Conservation (phyloP, 352 stramenopile genomes). For the Pythium plurisporium region DNA sequence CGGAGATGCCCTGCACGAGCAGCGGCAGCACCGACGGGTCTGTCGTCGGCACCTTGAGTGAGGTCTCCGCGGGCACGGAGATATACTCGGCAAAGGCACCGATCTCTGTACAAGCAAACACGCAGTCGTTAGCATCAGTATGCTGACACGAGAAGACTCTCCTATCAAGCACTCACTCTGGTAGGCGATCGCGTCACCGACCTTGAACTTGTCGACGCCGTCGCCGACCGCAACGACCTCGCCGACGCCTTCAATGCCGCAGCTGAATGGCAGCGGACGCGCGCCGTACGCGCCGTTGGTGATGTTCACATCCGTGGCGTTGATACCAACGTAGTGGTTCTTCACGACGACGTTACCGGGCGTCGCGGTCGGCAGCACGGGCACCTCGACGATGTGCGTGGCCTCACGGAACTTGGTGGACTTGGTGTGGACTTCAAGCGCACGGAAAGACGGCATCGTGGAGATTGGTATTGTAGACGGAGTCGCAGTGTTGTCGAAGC, state of each 20-base stretch:
- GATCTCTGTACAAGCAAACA: conserved; percentile 3
- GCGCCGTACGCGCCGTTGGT: conserved; percentile 17
- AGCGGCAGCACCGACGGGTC: conserved; percentile 26
- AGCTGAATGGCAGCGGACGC: conserved; percentile 18
- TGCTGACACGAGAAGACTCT: too few relatives aligned
- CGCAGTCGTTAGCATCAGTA: too few relatives aligned
- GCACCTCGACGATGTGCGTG: conserved; percentile 23
- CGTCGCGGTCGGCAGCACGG: conserved; percentile 8
- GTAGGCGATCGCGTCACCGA: conserved; percentile 32
- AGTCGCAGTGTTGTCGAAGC: too few relatives aligned
- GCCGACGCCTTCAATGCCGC: conserved; percentile 24
- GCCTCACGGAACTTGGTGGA: conserved; percentile 31
- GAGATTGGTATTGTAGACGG: too few relatives aligned
- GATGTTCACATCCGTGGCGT: conserved; percentile 34
- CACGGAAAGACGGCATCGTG: background rate
- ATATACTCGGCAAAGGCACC: conserved; percentile 21
- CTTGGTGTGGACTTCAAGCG: conserved; percentile 20
- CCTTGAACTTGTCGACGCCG: conserved; percentile 22
- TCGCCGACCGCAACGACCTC: conserved; percentile 29
- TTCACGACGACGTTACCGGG: conserved; percentile 21
- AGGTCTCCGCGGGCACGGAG: conserved; percentile 7
- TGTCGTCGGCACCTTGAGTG: conserved; percentile 9
- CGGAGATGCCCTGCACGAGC: conserved; percentile 37
- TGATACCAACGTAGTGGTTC: conserved; percentile 33
- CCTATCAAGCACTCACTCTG: background rate